phyloP scores from a whole-genome alignment of 371 early-diverging fungal genomes.

The Lichtheimia hyalospora region DNA sequence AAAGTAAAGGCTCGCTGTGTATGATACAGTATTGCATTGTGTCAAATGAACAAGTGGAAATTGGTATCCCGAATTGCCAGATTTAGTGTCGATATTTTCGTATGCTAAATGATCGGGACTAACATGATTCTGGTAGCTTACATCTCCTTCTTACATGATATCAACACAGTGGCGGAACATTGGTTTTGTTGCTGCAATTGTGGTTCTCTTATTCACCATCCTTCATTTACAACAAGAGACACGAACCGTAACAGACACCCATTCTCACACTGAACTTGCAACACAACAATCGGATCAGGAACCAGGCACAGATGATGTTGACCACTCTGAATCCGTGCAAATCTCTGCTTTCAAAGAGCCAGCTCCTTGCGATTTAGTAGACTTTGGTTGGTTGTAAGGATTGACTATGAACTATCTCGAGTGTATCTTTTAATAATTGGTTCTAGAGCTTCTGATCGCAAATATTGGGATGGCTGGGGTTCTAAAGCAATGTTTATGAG shows the following conservation, averaged over 20 bases:
- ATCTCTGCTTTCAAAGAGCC: neutral
- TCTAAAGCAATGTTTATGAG: constrained; percentile 40
- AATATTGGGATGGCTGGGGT: constrained; percentile 42
- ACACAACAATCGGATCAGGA: neutral
- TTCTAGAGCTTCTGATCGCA: constrained; percentile 31
- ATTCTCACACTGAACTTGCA: neutral
- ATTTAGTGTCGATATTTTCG: no score
- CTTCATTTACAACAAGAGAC: constrained; percentile 8
- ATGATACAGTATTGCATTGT: no score
- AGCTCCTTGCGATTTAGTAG: constrained; percentile 24
- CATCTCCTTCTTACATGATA: no score
- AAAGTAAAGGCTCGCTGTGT: no score
- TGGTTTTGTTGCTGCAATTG: constrained; percentile 9
- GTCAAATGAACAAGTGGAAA: no score
- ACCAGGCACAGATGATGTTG: neutral
- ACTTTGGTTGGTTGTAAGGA: constrained; percentile 35
- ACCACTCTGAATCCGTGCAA: neutral
- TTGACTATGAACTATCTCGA: neutral
- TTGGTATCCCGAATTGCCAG: no score
- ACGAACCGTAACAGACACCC: neutral
- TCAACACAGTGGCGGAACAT: constrained; percentile 15
- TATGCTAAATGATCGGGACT: no score
- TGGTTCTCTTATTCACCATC: constrained; percentile 10
- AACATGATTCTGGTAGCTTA: no score
- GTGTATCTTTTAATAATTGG: constrained; percentile 1